These are phyloP conservation scores for Aspergillus hiratsukae DNA, from an alignment of 2,329 filamentous ascomycete genomes.

Conservation along the genomic window DNA sequence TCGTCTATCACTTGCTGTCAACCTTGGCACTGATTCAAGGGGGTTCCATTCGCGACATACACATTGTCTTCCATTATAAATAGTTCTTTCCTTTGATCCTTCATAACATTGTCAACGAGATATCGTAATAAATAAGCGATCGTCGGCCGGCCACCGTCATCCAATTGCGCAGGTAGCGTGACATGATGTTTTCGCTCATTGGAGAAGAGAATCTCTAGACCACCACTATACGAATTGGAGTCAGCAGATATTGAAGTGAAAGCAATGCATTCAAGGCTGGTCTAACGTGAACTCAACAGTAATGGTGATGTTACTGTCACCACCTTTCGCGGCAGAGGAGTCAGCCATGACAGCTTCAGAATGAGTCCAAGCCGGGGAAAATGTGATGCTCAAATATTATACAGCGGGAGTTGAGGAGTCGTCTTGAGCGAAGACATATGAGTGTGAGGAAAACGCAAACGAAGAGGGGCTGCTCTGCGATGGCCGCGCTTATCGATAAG, in stretches of 20 bases:
- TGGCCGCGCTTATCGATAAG: conserved; percentile 39
- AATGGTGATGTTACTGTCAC: conserved; percentile 47
- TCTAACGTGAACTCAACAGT: conserved; percentile 70
- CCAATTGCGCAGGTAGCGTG: conserved; percentile 59
- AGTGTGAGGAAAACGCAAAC: not conserved
- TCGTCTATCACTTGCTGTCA: conserved; percentile 55
- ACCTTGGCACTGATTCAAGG: conserved; percentile 1
- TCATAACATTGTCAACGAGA: conserved; percentile 78
- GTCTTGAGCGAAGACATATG: not conserved
- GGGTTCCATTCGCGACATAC: conserved; percentile 55
- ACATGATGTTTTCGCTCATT: conserved; percentile 72
- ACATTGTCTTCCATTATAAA: conserved; percentile 85
- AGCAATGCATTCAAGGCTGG: conserved; percentile 1
- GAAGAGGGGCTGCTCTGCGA: conserved; percentile 16
- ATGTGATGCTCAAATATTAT: not conserved
- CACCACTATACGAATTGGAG: conserved; percentile 57
- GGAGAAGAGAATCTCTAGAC: conserved; percentile 89
- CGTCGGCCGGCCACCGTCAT: conserved; percentile 58
- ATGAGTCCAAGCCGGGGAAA: not conserved
- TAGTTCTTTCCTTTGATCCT: conserved; percentile 76
- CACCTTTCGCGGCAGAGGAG: conserved; percentile 5
- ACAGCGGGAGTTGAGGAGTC: not conserved
- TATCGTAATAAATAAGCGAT: conserved; percentile 73
- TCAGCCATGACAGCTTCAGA: conserved; percentile 7
- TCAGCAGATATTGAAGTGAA: conserved; percentile 1